Percentiles rank a stretch among this genome's conserved stretches.
These are phyloP conservation scores for Globisporangium viniferum DNA, from an alignment of 352 stramenopile species.

Conservation along the genomic window DNA sequence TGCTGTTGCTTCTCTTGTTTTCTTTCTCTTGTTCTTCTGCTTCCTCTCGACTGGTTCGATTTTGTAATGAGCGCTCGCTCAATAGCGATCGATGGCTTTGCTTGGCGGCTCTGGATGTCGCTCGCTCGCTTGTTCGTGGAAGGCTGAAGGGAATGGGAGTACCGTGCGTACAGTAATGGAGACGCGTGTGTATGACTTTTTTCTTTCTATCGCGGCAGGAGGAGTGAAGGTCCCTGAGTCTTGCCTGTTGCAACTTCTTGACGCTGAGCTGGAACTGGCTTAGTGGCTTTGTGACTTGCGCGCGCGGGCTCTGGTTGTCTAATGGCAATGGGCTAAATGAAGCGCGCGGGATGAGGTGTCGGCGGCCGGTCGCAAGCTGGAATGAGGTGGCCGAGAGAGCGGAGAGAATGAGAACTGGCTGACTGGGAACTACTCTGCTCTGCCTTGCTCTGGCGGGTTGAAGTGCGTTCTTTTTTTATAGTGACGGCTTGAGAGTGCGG, in stretches of 20 bases:
- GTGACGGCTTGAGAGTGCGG: background rate
- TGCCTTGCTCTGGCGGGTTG: slow-evolving; percentile 1
- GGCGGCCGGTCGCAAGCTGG: slow-evolving; percentile 14
- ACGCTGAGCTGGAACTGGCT: background rate
- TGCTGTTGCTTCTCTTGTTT: background rate
- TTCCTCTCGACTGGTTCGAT: slow-evolving; percentile 5
- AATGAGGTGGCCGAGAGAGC: slow-evolving; percentile 1
- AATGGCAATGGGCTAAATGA: background rate
- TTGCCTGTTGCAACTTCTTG: background rate
- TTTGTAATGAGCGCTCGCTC: slow-evolving; percentile 3
- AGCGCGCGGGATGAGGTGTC: background rate
- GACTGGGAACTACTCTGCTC: background rate
- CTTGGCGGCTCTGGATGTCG: background rate
- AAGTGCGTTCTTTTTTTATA: slow-evolving; percentile 11
- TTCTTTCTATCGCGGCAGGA: slow-evolving; percentile 1
- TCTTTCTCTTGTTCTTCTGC: slow-evolving; percentile 1
- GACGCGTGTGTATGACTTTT: background rate
- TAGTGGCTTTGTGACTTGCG: background rate
- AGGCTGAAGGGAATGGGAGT: background rate
- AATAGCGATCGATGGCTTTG: too few species aligned
- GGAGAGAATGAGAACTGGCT: background rate
- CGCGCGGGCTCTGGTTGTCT: background rate
- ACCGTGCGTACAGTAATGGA: background rate
- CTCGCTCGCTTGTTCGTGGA: background rate
- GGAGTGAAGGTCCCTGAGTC: slow-evolving; percentile 4